These are phyloP conservation scores for Pseudotsuga menziesii DNA, from an alignment of 75 land plant species.

Conservation along the genomic window DNA sequence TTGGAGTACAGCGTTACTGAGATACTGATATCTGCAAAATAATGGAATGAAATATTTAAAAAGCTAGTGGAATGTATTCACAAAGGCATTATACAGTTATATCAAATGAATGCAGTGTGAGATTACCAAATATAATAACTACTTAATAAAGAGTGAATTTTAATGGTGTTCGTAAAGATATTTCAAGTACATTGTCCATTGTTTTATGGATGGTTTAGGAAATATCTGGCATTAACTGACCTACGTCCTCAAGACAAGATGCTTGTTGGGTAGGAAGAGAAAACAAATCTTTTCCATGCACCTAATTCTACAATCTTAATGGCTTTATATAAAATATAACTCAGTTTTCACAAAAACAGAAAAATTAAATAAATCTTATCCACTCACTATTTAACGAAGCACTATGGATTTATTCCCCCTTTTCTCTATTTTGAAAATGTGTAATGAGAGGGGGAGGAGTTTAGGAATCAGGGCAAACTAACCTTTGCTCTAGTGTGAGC, in stretches of 20 bases:
- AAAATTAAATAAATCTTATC: neutral
- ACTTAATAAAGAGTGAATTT: too few relatives aligned
- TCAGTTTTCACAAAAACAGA: neutral
- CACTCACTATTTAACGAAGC: neutral
- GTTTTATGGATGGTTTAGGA: too few relatives aligned
- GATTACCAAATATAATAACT: too few relatives aligned
- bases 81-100: too few relatives aligned
- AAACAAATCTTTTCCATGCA: too few relatives aligned
- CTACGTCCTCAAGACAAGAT: too few relatives aligned
- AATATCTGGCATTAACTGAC: too few relatives aligned
- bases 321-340: neutral
- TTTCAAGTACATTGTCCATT: too few relatives aligned
- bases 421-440: neutral
- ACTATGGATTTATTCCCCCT: neutral
- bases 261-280: too few relatives aligned
- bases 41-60: neutral
- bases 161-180: too few relatives aligned
- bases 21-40: slow-evolving; percentile 72
- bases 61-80: neutral
- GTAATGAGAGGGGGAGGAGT: neutral
- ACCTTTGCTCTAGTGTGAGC: slow-evolving; percentile 87
- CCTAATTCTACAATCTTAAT: neutral
- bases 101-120: too few relatives aligned
- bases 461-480: neutral
- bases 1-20: slow-evolving; percentile 94